Evolutionary conservation across 345 rosid genomes (phyloP).

Genomic region (Firmiana major): DNA sequence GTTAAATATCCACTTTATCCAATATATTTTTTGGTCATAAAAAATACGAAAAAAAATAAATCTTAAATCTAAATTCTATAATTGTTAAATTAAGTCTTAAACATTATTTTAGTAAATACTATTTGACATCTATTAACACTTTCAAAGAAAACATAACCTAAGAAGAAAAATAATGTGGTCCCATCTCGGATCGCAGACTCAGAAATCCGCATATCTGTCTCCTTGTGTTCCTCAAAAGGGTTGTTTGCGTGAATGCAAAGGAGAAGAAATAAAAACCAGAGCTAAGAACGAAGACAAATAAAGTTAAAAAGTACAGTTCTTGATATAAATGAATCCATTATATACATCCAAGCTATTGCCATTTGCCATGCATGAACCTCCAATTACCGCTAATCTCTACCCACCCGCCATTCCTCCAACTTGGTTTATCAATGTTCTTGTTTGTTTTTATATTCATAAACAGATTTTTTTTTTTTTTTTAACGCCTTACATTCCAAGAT

Average conservation of each 20-base stretch:
- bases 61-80: too few relatives aligned
- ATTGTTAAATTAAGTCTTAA: too few relatives aligned
- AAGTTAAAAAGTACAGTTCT: slow-evolving; percentile 1
- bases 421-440: slow-evolving; percentile 1
- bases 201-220: not conserved
- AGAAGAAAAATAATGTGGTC: slow-evolving; percentile 23
- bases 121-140: too few relatives aligned
- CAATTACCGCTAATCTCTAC: not conserved
- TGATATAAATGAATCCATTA: slow-evolving; percentile 6
- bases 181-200: slow-evolving; percentile 43
- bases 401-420: not conserved
- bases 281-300: not conserved
- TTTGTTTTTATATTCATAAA: not conserved
- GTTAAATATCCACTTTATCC: too few relatives aligned
- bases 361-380: not conserved
- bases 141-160: not conserved
- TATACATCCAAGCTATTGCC: not conserved
- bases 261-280: not conserved
- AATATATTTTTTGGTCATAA: too few relatives aligned
- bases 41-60: too few relatives aligned
- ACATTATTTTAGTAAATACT: too few relatives aligned
- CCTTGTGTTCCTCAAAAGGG: slow-evolving; percentile 34
- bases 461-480: not conserved
- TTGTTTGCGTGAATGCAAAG: slow-evolving; percentile 68
- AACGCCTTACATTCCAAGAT: slow-evolving; percentile 17